Base-by-base conservation (phyloP, 2,329 filamentous ascomycete genomes). In the Blastomyces silverae region DNA sequence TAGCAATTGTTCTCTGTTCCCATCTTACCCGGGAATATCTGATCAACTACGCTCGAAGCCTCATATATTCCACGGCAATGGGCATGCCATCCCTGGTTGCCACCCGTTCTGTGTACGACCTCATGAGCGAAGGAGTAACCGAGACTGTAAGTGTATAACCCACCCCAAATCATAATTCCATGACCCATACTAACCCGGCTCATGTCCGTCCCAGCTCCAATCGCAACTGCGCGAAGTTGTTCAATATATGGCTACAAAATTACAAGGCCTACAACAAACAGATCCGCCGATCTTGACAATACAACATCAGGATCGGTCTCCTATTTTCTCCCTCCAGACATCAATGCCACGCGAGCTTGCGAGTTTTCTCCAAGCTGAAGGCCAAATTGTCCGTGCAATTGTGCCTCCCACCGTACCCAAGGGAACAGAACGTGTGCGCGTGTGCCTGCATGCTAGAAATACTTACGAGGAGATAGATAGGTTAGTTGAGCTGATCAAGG, bases 61-160 rank as follows among this genome's bases (percentile, higher is more conserved):
- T 91, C 53, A 90, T 91, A 64, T 92, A 90, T 73, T 90, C 88
- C 0, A 91, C 88, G 0, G 87, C 87, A 39, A 82, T 89, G 76
- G 82, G 85, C 0, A 85, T 85, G 52, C 84, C 87, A 0, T 80
- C 82, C 1, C 79, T 89, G 1, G 83, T 83, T 0, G 82, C 82
- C 17, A 86, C 89, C 62, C 77, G 80, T 53, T 79, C 83, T 0
- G 80, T 82, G 0, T 89, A 88, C 70, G 79, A 81, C 8, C 81
- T 86, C 42, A 76, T 90, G n/a, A 72, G 71, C 10, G 73, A 75
- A 1, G 84, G 84, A 0, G 72, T 77, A 42, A 84, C 83, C 0
- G 77, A 81, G 64, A 65, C 72, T 11, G 80, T 83, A 74, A 62
- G 74, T 39, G 31, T 22, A 20, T 44, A 7, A 1, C 46, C 7